Evolutionary conservation across 2,329 filamentous ascomycete genomes (phyloP), one percentile per base, ranked within the genome.

Genomic region (Pseudogymnoascus verrucosus): DNA sequence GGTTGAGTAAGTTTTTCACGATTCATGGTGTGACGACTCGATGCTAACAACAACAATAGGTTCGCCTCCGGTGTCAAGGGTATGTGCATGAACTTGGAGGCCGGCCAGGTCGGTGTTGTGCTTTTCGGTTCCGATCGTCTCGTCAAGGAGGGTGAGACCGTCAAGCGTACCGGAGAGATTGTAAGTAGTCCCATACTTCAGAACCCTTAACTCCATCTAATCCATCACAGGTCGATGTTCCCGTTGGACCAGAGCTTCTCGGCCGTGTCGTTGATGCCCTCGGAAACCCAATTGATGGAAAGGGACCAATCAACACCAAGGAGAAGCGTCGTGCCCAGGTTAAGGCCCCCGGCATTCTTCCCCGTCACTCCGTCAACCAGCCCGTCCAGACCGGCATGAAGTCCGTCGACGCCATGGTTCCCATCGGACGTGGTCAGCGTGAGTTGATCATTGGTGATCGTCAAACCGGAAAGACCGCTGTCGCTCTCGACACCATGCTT

Each of bases 11-110:
- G 92, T 89, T 68, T 65, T 65, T 61, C 62, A 68, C 62, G 66
- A 66, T 42, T 51, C 54, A 31, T 65, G 31, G 63, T 65, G 60
- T 61, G 65, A 65, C 65, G 64, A 70, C 69, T 72, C 59, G 39
- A 40, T 61, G 70, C 74, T 67, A 65, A 65, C 65, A 67, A 14
- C 66, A 65, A 66, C 68, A 65, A 23, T 8, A 97, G 93, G 86
- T 99, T 99, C 85, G 91, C 95, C 76, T 99, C 95, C 71, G 95
- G 95, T 80, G 95, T 98, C 82, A 98, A 98, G 89, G 95, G 95
- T 81, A 99, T 99, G 95, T 98, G 93, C 91, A 98, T 99, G 93
- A 99, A 99, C 90, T 89, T 99, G 82, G 95, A 99, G 85, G 95
- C 95, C 81, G 95, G 95, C 80, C 95, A 98, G 83, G 95, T 99